A percentile compares a stretch with the other conserved stretches of the same genome.
These are phyloP conservation scores for Ottelia alismoides DNA, from an alignment of 106 monocot species.

Conservation along the genomic window DNA sequence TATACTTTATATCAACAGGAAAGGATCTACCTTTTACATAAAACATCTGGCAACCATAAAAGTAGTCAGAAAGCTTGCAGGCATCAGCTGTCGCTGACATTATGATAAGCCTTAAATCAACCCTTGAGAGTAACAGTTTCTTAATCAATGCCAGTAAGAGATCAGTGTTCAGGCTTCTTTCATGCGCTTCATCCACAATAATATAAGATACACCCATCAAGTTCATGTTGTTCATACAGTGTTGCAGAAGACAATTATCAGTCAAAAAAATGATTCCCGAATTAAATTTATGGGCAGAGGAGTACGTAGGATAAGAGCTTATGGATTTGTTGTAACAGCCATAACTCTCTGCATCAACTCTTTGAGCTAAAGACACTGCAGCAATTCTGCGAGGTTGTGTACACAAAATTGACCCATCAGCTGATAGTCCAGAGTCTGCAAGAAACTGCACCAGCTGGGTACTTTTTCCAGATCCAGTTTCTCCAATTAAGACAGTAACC, in stretches of 20 bases:
- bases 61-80: conserved; percentile 61
- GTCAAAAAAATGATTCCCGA: conserved; percentile 68
- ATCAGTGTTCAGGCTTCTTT: conserved; percentile 94
- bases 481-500: conserved; percentile 75
- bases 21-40: conserved; percentile 71
- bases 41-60: conserved; percentile 59
- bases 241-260: conserved; percentile 78
- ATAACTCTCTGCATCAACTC: conserved; percentile 63
- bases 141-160: conserved; percentile 74
- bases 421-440: conserved; percentile 59
- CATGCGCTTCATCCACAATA: conserved; percentile 96
- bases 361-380: conserved; percentile 51
- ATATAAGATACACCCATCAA: conserved; percentile 59
- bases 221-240: conserved; percentile 45
- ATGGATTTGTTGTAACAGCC: conserved; percentile 59
- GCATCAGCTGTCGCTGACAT: conserved; percentile 98
- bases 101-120: conserved; percentile 68
- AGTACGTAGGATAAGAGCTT: conserved; percentile 35
- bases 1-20: conserved; percentile 85
- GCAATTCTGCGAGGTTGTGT: conserved; percentile 98
- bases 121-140: conserved; percentile 46
- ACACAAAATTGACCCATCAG: conserved; percentile 61
- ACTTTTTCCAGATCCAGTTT: conserved; percentile 98
- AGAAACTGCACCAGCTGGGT: conserved; percentile 91
- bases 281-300: conserved; percentile 25